These are phyloP conservation scores for Schrenkiella parvula DNA, from an alignment of 345 rosid genomes.

Conservation along the genomic window DNA sequence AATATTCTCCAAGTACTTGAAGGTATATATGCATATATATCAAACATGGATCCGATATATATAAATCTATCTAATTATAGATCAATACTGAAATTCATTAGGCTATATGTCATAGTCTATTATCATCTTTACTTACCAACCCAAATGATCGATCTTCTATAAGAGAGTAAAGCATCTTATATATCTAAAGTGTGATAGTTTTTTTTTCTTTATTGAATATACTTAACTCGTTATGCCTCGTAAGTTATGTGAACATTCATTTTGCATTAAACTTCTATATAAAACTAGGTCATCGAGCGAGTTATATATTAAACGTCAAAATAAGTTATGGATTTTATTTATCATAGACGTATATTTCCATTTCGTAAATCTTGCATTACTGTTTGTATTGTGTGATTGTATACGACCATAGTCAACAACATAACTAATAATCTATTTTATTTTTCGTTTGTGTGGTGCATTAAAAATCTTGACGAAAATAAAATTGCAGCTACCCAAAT, in stretches of 20 bases:
- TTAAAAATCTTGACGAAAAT: slow-evolving; percentile 14
- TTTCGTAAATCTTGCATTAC: background rate
- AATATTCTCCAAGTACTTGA: slow-evolving; percentile 6
- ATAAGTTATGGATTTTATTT: background rate
- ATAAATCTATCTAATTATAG: background rate
- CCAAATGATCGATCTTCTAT: background rate
- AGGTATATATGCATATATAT: background rate
- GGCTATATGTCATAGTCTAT: background rate
- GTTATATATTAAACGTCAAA: background rate
- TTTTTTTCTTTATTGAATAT: background rate
- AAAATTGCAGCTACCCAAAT: slow-evolving; percentile 26
- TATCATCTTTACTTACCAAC: slow-evolving; percentile 1
- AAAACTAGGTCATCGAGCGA: background rate
- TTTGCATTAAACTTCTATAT: background rate
- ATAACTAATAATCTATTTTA: background rate
- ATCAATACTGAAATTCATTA: background rate
- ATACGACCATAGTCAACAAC: background rate
- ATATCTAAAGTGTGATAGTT: background rate
- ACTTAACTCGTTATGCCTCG: background rate
- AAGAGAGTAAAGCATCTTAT: background rate
- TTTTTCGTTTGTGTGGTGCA: background rate
- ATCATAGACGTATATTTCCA: background rate
- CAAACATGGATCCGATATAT: background rate
- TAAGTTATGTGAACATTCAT: background rate
- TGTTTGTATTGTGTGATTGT: background rate